Conservation (phyloP, 257 asterid genomes). For the Solanum infundibuliforme region DNA sequence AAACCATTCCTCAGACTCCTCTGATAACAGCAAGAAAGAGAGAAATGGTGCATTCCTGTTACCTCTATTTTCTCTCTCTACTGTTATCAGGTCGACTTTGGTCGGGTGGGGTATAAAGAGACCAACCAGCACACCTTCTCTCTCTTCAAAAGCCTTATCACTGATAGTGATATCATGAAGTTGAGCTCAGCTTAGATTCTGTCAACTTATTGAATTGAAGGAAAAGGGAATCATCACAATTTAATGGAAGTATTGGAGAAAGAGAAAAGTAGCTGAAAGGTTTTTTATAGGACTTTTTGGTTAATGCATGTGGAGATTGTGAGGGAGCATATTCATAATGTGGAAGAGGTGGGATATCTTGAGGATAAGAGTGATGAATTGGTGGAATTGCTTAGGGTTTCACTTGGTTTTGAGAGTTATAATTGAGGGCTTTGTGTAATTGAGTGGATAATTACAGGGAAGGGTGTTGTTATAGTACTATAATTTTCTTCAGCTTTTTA, state of each 20-base stretch:
- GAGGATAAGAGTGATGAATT: not conserved
- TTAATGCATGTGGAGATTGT: not conserved
- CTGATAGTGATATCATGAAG: not conserved
- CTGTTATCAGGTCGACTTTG: conserved; percentile 77
- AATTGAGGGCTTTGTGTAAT: not conserved
- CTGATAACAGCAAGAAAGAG: conserved; percentile 7
- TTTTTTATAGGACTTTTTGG: not conserved
- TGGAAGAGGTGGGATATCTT: conserved; percentile 5
- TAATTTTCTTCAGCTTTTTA: not conserved
- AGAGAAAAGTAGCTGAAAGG: conserved; percentile 8
- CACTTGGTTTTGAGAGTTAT: conserved; percentile 13
- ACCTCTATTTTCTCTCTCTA: conserved; percentile 25
- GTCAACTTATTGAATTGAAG: not conserved
- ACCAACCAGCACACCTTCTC: not conserved
- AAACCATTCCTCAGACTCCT: not conserved
- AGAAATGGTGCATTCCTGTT: not conserved
- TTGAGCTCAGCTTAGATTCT: conserved; percentile 1
- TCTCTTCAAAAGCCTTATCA: not conserved
- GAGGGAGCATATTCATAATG: not conserved
- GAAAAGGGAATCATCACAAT: too few species aligned
- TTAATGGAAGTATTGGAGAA: conserved; percentile 18
- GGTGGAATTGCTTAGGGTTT: conserved; percentile 6
- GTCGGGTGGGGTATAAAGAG: conserved; percentile 29
- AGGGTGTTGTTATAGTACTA: not conserved
- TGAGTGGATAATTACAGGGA: not conserved